Evolutionary conservation across 768 basidiomycete species (phyloP), one percentile per base, ranked within the genome.

Genomic region (Lentinus tigrinus): DNA sequence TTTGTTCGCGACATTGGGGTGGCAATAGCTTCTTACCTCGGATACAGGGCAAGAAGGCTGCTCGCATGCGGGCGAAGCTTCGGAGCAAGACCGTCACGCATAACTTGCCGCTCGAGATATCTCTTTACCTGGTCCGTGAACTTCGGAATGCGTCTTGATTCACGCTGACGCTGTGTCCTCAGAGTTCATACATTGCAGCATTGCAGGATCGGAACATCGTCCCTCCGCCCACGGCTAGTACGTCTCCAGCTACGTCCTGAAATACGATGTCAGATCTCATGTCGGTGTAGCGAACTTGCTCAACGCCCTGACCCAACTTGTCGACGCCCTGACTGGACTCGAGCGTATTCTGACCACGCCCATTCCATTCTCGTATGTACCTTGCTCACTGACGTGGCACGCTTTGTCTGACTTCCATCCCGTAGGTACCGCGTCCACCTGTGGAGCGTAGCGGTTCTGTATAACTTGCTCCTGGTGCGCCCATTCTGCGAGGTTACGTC

Each of bases 291-390:
- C 76, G 62, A 68, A 67, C 13, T 73, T 89, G 17, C 52, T 85
- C 0, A 67, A 59, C 2, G 67, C 84, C 4, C 68, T 89, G 9
- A 81, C 77, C 62, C 76, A 78, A 58, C 77, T 88, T 21, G 82
- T 85, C 3, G 86, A 89, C 54, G 79, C 82, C 27, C 72, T 90
- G 47, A 88, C 87, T 11, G 85, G 85, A 4, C 74, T 90, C 1
- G 88, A 91, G 65, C 75, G 89, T 40, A 88, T 89, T 60, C 75
- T 91, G 4, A 89, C 87, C 0, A 88, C 87, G 1, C 88, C 88
- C 3, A 88, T 91, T 44, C 89, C 88, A 10, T 89, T 87, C 72
- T 89, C 87, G 81, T 88, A 62, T 40, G 80, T 71, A 3, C 4
- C 3, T 44, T 23, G 19, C 40, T 57, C 26, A 38, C 10, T 13